Conservation (phyloP, 768 basidiomycete genomes). For the Kondoa subrosea region DNA sequence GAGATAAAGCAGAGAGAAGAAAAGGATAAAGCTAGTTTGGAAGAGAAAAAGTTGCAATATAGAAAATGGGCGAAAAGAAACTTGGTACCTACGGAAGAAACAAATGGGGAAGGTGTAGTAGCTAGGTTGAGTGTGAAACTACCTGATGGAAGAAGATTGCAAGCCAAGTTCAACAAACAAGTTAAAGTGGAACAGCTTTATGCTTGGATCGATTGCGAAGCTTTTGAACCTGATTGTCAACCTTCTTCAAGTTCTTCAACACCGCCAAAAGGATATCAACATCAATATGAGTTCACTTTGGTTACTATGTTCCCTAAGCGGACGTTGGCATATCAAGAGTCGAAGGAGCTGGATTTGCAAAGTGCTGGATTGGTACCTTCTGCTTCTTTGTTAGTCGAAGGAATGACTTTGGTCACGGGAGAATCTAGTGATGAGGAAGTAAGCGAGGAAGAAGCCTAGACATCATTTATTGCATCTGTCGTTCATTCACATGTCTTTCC, state of each 20-base stretch:
- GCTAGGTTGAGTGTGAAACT: conserved; percentile 44
- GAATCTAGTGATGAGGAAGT: conserved; percentile 25
- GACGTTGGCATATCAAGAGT: conserved; percentile 37
- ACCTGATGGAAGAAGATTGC: conserved; percentile 42
- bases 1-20: conserved; percentile 30
- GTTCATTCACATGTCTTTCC: not conserved
- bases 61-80: conserved; percentile 44
- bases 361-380: conserved; percentile 25
- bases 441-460: conserved; percentile 42
- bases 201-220: conserved; percentile 48
- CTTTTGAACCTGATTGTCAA: conserved; percentile 35
- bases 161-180: conserved; percentile 41
- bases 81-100: conserved; percentile 36
- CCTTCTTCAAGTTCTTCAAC: not conserved
- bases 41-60: conserved; percentile 37
- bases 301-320: conserved; percentile 47
- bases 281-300: conserved; percentile 57
- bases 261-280: conserved; percentile 29
- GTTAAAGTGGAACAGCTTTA: conserved; percentile 51
- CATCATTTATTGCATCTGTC: not conserved
- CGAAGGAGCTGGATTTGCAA: conserved; percentile 37
- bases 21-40: conserved; percentile 27
- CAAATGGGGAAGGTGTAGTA: conserved; percentile 31
- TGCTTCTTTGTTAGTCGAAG: conserved; percentile 29
- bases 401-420: conserved; percentile 43